These are phyloP conservation scores for Massarina eburnea DNA, from an alignment of 2,329 filamentous ascomycete species.

Conservation along the genomic window DNA sequence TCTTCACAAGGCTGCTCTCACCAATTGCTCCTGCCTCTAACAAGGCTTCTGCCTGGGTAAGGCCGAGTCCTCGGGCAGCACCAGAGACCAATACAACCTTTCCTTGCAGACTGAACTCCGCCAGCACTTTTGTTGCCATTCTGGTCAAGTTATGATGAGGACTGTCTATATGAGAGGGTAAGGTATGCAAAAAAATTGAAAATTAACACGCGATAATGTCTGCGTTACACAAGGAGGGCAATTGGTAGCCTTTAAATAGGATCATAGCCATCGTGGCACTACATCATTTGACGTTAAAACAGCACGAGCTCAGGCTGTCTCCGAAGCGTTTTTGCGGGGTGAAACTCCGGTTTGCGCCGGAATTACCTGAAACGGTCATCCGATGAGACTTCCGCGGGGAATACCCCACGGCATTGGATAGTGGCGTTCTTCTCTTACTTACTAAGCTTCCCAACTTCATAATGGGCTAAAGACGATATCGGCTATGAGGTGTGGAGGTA, in stretches of 20 bases:
- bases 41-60: slow-evolving; percentile 72
- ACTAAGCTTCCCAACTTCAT: background rate
- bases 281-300: slow-evolving; percentile 7
- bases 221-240: background rate
- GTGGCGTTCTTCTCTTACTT: background rate
- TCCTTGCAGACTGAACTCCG: slow-evolving; percentile 74
- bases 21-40: slow-evolving; percentile 73
- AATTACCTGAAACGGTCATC: slow-evolving; percentile 11
- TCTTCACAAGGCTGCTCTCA: slow-evolving; percentile 24
- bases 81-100: slow-evolving; percentile 73
- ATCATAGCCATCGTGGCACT: background rate
- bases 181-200: background rate
- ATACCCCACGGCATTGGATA: slow-evolving; percentile 5
- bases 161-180: background rate
- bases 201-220: background rate
- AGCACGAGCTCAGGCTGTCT: background rate
- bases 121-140: slow-evolving; percentile 46
- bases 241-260: background rate
- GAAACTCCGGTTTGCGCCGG: slow-evolving; percentile 3
- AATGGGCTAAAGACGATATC: background rate
- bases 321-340: slow-evolving; percentile 5
- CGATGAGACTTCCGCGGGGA: slow-evolving; percentile 11
- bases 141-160: no score
- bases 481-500: no score
- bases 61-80: slow-evolving; percentile 70